Base-by-base conservation (phyloP, 805 yeast genomes). In the Candida easanensis region DNA sequence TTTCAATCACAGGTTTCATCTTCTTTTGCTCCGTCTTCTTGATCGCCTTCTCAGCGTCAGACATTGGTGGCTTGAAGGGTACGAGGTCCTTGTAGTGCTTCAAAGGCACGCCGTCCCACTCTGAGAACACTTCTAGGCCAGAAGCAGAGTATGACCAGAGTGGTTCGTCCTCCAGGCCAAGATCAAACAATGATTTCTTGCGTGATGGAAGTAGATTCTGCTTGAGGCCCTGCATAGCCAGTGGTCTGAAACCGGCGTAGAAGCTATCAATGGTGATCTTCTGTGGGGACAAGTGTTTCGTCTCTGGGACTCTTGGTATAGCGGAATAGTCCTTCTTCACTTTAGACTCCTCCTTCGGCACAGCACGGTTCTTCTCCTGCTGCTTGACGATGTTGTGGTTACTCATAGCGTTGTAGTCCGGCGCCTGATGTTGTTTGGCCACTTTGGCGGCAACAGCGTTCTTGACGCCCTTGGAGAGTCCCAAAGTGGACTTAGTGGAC, bases 141-240 rank as follows among this genome's bases (percentile, higher is more conserved):
- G 68, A 57, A 1, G 69, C 68, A 11, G 69, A 63, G 40, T 58
- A 56, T 17, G 56, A 52, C 70, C 70, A 66, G 7, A 62, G 58
- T 1, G 64, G 55, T 17, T 46, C 53, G n/a, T 42, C 43, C 5
- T 42, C 39, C 19, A 49, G 8, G 4, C 49, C 47, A 5, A 49
- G 31, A 51, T 61, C 45, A 51, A 61, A 39, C 48, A 51, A 16
- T 42, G 49, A 28, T 56, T 57, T 36, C 58, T 61, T 42, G 53
- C 44, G 42, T 32, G 43, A 53, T 49, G 69, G 67, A 50, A 32
- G 61, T 54, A 55, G 57, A 43, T 43, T 58, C 56, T 43, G 57
- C 54, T 36, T 64, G 38, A 35, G 53, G 36, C 41, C 53, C 34
- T 26, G 56, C 60, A 46, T 47, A 31, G 42, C 48, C 2, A 57